phyloP scores from a whole-genome alignment of 495 filamentous ascomycete species.

The Hypoxylon perforatum region DNA sequence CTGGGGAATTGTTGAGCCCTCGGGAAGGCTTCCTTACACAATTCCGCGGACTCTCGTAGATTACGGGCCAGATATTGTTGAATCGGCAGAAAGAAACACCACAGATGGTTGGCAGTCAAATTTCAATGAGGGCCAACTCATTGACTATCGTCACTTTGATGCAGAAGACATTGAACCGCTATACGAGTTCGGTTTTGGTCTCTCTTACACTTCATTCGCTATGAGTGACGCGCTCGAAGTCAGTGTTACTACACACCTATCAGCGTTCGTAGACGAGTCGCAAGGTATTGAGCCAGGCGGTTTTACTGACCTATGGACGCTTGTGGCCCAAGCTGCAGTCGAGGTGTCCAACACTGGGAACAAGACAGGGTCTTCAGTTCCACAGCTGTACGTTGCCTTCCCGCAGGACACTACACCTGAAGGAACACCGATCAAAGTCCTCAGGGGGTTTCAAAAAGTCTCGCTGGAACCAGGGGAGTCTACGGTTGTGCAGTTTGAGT shows the following conservation, averaged over 20 bases:
- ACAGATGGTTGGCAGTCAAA: neutral
- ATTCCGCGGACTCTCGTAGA: too few species aligned
- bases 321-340: neutral
- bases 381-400: neutral
- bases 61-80: too few species aligned
- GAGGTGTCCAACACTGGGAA: neutral
- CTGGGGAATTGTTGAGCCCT: neutral
- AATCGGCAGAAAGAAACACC: too few species aligned
- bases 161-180: neutral
- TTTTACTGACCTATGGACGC: neutral
- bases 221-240: neutral
- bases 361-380: neutral
- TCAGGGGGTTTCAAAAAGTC: neutral
- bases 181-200: neutral
- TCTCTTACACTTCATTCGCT: neutral
- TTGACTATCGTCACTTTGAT: neutral
- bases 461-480: neutral
- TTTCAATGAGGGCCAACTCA: neutral
- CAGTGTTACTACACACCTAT: neutral
- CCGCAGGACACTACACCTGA: neutral
- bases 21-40: neutral
- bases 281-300: neutral
- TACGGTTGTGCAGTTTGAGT: neutral
- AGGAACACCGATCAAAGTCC: neutral
- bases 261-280: neutral